These are phyloP conservation scores for Ulmus americana DNA, from an alignment of 331 rosid species.

Conservation along the genomic window DNA sequence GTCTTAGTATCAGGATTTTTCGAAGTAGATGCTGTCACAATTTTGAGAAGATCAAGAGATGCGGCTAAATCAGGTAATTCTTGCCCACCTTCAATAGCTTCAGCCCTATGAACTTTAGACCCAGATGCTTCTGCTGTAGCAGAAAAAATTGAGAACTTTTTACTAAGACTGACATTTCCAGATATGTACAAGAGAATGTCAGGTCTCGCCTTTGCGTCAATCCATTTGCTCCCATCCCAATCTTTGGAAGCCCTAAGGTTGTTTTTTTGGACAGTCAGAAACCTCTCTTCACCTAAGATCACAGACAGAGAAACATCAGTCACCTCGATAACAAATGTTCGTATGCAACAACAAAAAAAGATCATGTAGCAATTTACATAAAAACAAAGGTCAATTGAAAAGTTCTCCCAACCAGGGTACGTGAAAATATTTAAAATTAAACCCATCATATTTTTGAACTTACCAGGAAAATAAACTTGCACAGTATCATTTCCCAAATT, in stretches of 20 bases:
- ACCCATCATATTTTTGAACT: constrained; percentile 11
- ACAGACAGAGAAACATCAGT: constrained; percentile 27
- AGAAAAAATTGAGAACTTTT: constrained; percentile 22
- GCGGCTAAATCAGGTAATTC: constrained; percentile 28
- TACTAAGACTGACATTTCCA: constrained; percentile 25
- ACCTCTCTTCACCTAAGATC: constrained; percentile 54
- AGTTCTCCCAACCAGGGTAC: constrained; percentile 12
- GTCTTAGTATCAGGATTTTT: constrained; percentile 24
- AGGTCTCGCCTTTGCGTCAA: constrained; percentile 41
- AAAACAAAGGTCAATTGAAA: constrained; percentile 3
- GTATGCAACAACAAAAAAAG: not conserved
- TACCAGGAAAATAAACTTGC: constrained; percentile 69
- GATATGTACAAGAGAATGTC: constrained; percentile 42
- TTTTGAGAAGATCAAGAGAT: constrained; percentile 24
- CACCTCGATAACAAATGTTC: constrained; percentile 9
- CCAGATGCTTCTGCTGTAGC: constrained; percentile 21
- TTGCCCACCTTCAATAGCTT: constrained; percentile 29
- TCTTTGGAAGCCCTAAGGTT: constrained; percentile 57
- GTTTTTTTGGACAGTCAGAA: constrained; percentile 35
- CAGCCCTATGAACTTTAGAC: constrained; percentile 19
- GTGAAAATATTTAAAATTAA: not conserved
- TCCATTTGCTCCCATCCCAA: constrained; percentile 60
- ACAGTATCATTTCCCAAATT: constrained; percentile 32
- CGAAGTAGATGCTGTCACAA: constrained; percentile 19
- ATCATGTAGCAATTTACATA: constrained; percentile 8